These are phyloP conservation scores for Kuraishia capsulata DNA, from an alignment of 805 yeast genomes.

Conservation along the genomic window DNA sequence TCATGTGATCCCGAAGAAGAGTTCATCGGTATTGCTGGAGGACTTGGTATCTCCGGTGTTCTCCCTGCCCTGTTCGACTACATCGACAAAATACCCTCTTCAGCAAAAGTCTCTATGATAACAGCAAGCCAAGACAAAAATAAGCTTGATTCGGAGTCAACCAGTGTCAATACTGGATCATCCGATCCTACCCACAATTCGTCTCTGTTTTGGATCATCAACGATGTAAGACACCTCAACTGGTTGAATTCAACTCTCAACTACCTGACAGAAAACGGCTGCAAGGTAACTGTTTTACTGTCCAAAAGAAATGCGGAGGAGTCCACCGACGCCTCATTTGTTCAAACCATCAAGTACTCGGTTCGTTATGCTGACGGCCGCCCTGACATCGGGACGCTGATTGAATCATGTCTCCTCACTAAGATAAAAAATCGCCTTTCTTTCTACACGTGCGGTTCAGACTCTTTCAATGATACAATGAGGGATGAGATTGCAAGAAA, in stretches of 20 bases:
- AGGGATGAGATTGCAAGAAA: constrained; percentile 2
- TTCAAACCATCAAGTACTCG: too few relatives aligned
- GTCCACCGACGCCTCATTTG: background rate
- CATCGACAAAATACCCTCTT: background rate
- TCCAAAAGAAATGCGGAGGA: background rate
- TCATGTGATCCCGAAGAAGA: background rate
- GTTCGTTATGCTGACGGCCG: too few relatives aligned
- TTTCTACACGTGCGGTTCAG: constrained; percentile 6
- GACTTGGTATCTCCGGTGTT: constrained; percentile 7
- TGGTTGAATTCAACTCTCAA: constrained; percentile 5
- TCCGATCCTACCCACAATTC: too few relatives aligned
- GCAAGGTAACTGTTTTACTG: background rate
- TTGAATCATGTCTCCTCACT: too few relatives aligned
- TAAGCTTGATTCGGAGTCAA: too few relatives aligned
- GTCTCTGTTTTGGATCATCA: constrained; percentile 5
- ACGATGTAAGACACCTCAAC: background rate
- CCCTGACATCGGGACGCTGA: too few relatives aligned
- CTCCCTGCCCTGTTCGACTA: constrained; percentile 2
- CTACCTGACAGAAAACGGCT: background rate
- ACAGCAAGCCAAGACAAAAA: too few relatives aligned
- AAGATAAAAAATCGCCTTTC: too few relatives aligned
- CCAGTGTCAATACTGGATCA: too few relatives aligned
- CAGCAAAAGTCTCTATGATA: too few relatives aligned
- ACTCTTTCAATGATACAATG: constrained; percentile 6
- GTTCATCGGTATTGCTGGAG: constrained; percentile 6